Evolutionary conservation across 2,329 filamentous ascomycete genomes (phyloP), one percentile per base, ranked within the genome.

Genomic region (Penicillium sp.): DNA sequence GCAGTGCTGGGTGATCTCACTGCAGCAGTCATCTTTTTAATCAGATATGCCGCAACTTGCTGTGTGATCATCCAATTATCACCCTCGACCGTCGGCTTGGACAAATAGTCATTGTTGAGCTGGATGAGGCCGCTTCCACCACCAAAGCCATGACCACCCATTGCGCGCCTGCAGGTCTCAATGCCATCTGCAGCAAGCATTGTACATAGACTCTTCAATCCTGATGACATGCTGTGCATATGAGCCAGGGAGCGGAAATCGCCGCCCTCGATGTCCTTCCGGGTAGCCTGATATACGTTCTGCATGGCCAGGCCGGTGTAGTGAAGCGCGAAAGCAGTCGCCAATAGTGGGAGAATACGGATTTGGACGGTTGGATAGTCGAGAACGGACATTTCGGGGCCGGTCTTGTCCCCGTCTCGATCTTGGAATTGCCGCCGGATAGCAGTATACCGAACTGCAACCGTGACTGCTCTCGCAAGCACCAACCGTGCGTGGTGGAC

Each of bases 61-160:
- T 84, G 82, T 0, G 81, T 83, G 42, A 84, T 84, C 82, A 84
- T 84, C 81, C 81, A 84, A 57, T 84, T 84, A 65, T 84, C 82
- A 1, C 83, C 82, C 63, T 85, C 82, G 2, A 85, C 83, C 0
- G 82, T 84, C 0, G 81, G 81, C 66, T 84, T 84, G 2, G 81
- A 68, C 3, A 68, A 38, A 35, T 69, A 69, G 17, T 69, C 67
- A 42, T 65, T 65, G 63, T 84, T 83, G 39, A 83, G 71, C 34
- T 82, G 80, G 11, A 84, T 79, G 35, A 84, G 76, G 1, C 82
- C 82, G 65, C 80, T 83, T 1, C 78, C 80, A 17, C 81, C 81
- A 4, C 82, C 81, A 63, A 83, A 84, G 0, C 82, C 82, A 67
- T 84, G 82, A 0, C 82, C 82, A 17, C 83, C 83, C 76, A 84